These are phyloP conservation scores for Phytophthora melonis DNA, from an alignment of 352 stramenopile species.

Conservation along the genomic window DNA sequence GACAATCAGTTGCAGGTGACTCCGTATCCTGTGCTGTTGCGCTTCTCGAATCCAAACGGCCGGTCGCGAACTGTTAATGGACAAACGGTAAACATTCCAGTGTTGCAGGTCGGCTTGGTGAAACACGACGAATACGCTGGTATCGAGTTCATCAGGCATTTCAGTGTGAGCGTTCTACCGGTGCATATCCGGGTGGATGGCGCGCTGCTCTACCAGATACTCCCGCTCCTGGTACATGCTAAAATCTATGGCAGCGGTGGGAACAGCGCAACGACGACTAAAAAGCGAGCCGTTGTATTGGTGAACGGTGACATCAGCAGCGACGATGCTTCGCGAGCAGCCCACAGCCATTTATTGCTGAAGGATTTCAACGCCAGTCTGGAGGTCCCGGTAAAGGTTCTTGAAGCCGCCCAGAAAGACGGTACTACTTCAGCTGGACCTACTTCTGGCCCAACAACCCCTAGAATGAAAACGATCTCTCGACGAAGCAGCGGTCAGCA, in stretches of 20 bases:
- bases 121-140: slow-evolving; percentile 89
- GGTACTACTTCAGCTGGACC: slow-evolving; percentile 50
- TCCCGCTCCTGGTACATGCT: slow-evolving; percentile 67
- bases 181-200: slow-evolving; percentile 87
- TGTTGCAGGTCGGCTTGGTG: slow-evolving; percentile 78
- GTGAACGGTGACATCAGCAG: slow-evolving; percentile 37
- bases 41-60: slow-evolving; percentile 75
- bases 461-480: slow-evolving; percentile 40
- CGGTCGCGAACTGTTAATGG: slow-evolving; percentile 60
- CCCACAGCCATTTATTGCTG: slow-evolving; percentile 62
- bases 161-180: slow-evolving; percentile 73
- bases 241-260: slow-evolving; percentile 51
- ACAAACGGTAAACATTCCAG: slow-evolving; percentile 66
- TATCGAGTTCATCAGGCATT: slow-evolving; percentile 90
- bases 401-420: slow-evolving; percentile 78
- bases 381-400: slow-evolving; percentile 73
- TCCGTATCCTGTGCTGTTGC: slow-evolving; percentile 85
- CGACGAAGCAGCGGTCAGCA: slow-evolving; percentile 34
- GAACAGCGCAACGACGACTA: slow-evolving; percentile 19
- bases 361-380: slow-evolving; percentile 82
- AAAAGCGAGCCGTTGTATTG: slow-evolving; percentile 38
- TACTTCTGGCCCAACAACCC: slow-evolving; percentile 44
- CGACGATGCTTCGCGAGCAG: slow-evolving; percentile 42
- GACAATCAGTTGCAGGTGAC: slow-evolving; percentile 89
- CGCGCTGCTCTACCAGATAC: slow-evolving; percentile 78